Base-by-base conservation (phyloP, 2,329 filamentous ascomycete species). In the Cyclaneusma minus region DNA sequence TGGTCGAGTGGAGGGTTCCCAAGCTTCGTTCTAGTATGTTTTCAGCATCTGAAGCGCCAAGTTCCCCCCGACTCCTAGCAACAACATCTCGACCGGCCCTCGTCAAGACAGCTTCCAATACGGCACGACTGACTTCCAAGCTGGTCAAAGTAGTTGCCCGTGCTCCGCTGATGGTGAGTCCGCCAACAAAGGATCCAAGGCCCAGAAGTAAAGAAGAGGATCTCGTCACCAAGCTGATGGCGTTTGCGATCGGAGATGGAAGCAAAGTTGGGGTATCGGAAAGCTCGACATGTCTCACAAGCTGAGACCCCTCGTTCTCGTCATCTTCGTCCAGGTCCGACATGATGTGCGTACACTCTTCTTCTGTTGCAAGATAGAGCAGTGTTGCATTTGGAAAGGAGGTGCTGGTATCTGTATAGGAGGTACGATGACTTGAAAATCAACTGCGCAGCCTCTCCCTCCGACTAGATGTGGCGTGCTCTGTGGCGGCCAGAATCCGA, bases 201-300 rank as follows among this genome's bases (percentile, higher is more conserved):
- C 45, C 44, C 6, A 54, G 42, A 23, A 50, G 51, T 8, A 75
- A 52, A 15, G 64, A 62, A 10, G 68, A 66, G 3, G 68, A 71
- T 28, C 66, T 58, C 3, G 69, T 68, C 7, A 68, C 64, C 22
- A 75, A 50, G 36, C 68, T 73, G 29, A 77, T 58, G 15, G 60
- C 60, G 27, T 60, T 64, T 17, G 71, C 71, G 24, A 76, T 45
- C 1, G 67, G 55, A 2, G 49, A 39, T 1, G 71, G 71, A 1
- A 77, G 57, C 11, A 77, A 55, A 7, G 67, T 72, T 25, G 51
- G 43, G 14, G 50, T 24, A 12, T 31, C 22, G 17, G 22, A 18
- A 6, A 21, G 17, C 17, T 24, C n/a, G 6, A 21, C 24, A 14
- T 19, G 9, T 32, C 10, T 13, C 15, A 16, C 17, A 9, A 10